Conservation (phyloP, 2,329 filamentous ascomycete genomes). For the Beauveria sp. region DNA sequence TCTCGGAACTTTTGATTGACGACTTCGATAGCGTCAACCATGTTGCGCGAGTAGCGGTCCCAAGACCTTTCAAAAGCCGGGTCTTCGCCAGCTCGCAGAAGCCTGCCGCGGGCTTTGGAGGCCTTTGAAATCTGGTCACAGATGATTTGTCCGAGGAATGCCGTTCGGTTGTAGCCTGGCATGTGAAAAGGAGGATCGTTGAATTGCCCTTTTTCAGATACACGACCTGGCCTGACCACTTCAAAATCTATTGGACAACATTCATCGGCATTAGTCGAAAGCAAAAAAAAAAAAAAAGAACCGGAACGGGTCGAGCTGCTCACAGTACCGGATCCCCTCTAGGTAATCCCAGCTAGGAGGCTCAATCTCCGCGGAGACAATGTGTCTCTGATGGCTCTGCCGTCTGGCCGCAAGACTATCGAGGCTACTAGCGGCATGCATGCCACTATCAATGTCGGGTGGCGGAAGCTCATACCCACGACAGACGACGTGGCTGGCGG, state of each 20-base stretch:
- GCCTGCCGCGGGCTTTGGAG: neutral
- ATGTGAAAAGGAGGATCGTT: neutral
- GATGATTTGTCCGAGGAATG: neutral
- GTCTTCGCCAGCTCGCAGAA: neutral
- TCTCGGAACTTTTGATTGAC: neutral
- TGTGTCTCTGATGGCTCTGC: neutral
- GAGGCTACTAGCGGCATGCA: neutral
- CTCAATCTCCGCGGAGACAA: neutral
- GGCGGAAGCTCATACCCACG: constrained; percentile 1
- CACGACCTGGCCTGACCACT: neutral
- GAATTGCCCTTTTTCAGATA: neutral
- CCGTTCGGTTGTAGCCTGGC: neutral
- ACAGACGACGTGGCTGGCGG: neutral
- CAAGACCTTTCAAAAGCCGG: neutral
- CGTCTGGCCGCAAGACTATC: neutral
- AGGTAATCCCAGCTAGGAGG: constrained; percentile 1
- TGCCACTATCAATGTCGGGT: neutral
- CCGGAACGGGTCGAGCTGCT: neutral
- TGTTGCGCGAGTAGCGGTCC: neutral
- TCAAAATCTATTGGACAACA: neutral
- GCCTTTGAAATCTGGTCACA: constrained; percentile 2
- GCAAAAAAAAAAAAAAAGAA: too few relatives aligned
- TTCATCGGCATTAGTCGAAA: neutral
- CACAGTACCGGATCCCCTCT: neutral
- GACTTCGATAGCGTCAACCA: neutral